A percentile compares a stretch with the other conserved stretches of the same genome.
phyloP scores from a whole-genome alignment of 2,329 filamentous ascomycete genomes.

The Fusarium paranaense region DNA sequence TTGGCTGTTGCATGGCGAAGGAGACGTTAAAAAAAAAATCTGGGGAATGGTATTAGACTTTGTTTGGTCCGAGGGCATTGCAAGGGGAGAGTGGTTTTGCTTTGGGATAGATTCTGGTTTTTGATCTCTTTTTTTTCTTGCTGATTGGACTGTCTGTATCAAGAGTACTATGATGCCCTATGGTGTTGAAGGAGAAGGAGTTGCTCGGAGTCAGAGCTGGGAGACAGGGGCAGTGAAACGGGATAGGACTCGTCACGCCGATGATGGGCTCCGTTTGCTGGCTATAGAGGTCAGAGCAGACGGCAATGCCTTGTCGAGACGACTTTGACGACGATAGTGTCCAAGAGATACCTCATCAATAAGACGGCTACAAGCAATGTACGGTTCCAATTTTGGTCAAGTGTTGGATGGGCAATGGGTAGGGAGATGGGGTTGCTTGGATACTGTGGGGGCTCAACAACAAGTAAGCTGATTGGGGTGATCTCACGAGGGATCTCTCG shows the following conservation, averaged over 20 bases:
- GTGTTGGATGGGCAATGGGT: neutral
- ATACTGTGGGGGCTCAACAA: neutral
- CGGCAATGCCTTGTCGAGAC: neutral
- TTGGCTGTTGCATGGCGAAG: conserved; percentile 35
- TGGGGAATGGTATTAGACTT: conserved; percentile 32
- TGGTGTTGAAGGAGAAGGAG: conserved; percentile 7
- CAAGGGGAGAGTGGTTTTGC: conserved; percentile 16
- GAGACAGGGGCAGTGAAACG: neutral
- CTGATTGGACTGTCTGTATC: neutral
- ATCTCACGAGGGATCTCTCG: neutral
- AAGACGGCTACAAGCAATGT: conserved; percentile 5
- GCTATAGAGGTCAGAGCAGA: neutral
- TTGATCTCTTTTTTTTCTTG: conserved; percentile 22
- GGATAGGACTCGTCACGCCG: neutral
- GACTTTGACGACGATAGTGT: conserved; percentile 3
- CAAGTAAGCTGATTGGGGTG: neutral
- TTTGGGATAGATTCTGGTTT: conserved; percentile 33
- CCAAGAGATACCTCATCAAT: conserved; percentile 20
- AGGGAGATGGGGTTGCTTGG: neutral
- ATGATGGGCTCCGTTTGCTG: neutral
- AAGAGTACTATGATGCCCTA: conserved; percentile 3
- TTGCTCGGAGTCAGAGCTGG: conserved; percentile 1
- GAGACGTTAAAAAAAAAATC: conserved; percentile 36
- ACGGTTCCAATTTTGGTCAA: neutral
- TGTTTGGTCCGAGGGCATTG: conserved; percentile 23